Percentiles rank a stretch among this genome's conserved stretches.
Conservation (phyloP, 345 rosid species). For the Populus tremula region DNA sequence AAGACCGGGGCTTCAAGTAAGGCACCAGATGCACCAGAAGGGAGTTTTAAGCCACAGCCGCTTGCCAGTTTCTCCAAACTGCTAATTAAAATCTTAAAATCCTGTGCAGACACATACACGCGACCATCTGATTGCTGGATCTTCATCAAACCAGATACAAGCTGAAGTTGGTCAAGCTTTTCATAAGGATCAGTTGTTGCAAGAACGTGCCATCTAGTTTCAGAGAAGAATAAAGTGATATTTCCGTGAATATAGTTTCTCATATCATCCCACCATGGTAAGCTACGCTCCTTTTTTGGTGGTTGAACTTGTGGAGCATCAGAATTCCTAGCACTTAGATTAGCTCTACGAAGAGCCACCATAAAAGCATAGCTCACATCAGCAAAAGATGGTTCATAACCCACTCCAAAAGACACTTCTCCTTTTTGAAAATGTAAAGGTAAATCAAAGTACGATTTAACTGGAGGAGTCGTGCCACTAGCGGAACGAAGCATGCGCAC, state of each 20-base stretch:
- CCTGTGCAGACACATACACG: constrained; percentile 63
- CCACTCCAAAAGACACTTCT: constrained; percentile 82
- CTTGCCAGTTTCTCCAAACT: constrained; percentile 82
- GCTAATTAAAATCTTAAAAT: constrained; percentile 77
- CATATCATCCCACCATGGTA: constrained; percentile 99
- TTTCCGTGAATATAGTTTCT: constrained; percentile 92
- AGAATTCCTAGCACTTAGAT: constrained; percentile 70
- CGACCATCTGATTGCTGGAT: constrained; percentile 93
- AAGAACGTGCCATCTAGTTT: constrained; percentile 69
- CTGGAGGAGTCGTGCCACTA: constrained; percentile 91
- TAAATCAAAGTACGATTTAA: constrained; percentile 84
- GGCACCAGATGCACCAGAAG: constrained; percentile 48
- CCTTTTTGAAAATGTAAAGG: constrained; percentile 77
- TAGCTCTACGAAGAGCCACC: constrained; percentile 96
- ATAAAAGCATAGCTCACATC: constrained; percentile 95
- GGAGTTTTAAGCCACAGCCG: constrained; percentile 57
- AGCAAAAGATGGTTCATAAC: constrained; percentile 91
- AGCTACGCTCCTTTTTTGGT: constrained; percentile 79
- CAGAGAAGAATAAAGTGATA: constrained; percentile 59
- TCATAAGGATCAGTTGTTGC: constrained; percentile 96
- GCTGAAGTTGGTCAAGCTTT: constrained; percentile 82
- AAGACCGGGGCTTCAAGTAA: constrained; percentile 75
- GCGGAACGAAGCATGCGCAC: constrained; percentile 88
- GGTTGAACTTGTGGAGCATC: constrained; percentile 45
- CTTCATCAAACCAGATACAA: constrained; percentile 67